Conservation (phyloP, 1,139 yeast species). For the Debaryomyces singareniensis region DNA sequence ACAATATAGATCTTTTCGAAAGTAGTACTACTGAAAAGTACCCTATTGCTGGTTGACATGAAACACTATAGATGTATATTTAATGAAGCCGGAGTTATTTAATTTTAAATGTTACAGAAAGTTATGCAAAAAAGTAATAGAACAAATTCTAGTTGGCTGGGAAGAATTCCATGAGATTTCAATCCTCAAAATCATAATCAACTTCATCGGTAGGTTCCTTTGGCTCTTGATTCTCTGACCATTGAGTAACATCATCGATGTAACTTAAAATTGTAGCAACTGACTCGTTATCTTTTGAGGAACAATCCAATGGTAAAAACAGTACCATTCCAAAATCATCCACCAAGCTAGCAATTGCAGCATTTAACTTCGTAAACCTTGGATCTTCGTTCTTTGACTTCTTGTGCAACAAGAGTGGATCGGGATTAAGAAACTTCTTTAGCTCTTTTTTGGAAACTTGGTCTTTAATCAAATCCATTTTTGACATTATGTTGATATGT, state of each 20-base stretch:
- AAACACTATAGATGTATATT: no score
- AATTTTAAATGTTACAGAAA: no score
- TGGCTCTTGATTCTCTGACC: constrained; percentile 96
- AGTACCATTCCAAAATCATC: constrained; percentile 99
- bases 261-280: constrained; percentile 82
- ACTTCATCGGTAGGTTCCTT: constrained; percentile 85
- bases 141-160: no score
- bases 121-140: no score
- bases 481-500: constrained; percentile 83
- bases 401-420: constrained; percentile 58
- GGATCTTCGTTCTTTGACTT: constrained; percentile 52
- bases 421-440: constrained; percentile 85
- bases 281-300: constrained; percentile 62
- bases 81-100: no score
- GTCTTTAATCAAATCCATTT: constrained; percentile 77
- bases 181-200: constrained; percentile 22
- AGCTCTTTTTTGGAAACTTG: constrained; percentile 68
- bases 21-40: no score
- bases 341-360: constrained; percentile 78
- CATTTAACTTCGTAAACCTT: constrained; percentile 65
- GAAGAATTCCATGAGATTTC: no score
- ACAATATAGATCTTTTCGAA: no score
- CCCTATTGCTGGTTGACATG: no score
- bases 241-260: constrained; percentile 94
- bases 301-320: constrained; percentile 80